Percentiles rank a stretch among this genome's conserved stretches.
Conservation (phyloP, 1,284 basidiomycete genomes). For the Ustilago lituana region DNA sequence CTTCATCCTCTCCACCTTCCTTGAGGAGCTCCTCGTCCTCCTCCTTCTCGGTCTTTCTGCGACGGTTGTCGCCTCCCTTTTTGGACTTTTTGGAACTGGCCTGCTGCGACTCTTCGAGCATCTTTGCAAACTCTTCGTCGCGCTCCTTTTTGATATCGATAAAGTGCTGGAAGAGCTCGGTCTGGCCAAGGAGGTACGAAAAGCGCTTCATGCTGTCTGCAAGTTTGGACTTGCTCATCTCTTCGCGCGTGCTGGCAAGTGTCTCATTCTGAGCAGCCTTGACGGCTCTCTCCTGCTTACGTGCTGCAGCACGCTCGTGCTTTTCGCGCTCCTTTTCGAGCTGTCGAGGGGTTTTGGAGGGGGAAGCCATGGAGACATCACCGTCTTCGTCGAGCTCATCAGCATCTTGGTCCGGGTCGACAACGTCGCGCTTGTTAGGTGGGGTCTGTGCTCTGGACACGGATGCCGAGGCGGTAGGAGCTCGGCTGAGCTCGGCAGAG, state of each 20-base stretch:
- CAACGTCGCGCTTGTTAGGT: slow-evolving; percentile 26
- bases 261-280: slow-evolving; percentile 56
- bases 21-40: slow-evolving; percentile 80
- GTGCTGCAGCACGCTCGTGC: slow-evolving; percentile 46
- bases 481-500: slow-evolving; percentile 51
- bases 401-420: slow-evolving; percentile 25
- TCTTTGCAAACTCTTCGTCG: slow-evolving; percentile 90
- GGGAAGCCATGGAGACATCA: slow-evolving; percentile 35
- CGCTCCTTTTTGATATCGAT: slow-evolving; percentile 73
- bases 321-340: slow-evolving; percentile 58
- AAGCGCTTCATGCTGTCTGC: slow-evolving; percentile 66
- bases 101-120: slow-evolving; percentile 74
- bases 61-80: slow-evolving; percentile 72
- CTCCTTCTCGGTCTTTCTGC: slow-evolving; percentile 88
- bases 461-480: slow-evolving; percentile 49
- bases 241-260: slow-evolving; percentile 53
- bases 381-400: slow-evolving; percentile 41
- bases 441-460: slow-evolving; percentile 42
- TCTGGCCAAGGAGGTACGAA: slow-evolving; percentile 65
- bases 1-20: slow-evolving; percentile 82
- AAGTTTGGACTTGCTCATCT: slow-evolving; percentile 60
- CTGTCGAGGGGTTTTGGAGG: slow-evolving; percentile 55
- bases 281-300: slow-evolving; percentile 42
- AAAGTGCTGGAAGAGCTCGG: slow-evolving; percentile 67
- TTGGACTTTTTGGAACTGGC: slow-evolving; percentile 40